Conservation (phyloP, 2,329 filamentous ascomycete genomes). For the Talaromyces islandicus region DNA sequence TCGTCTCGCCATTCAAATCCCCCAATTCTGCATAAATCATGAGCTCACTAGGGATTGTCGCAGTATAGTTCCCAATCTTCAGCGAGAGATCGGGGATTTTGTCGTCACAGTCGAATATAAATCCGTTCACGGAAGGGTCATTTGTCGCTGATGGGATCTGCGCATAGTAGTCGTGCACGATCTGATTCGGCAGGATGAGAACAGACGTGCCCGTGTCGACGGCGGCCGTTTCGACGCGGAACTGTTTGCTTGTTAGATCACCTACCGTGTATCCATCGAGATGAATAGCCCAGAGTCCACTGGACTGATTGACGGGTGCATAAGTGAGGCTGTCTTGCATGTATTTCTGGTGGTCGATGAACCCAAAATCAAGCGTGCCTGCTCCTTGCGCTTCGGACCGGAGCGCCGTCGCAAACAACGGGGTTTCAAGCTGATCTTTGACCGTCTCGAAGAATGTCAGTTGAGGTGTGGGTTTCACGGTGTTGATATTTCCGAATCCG, state of each 20-base stretch:
- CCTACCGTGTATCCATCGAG: constrained; percentile 53
- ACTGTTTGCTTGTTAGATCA: constrained; percentile 28
- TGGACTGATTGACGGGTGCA: constrained; percentile 37
- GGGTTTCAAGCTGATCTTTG: constrained; percentile 40
- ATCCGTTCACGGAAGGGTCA: constrained; percentile 44
- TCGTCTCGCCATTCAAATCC: background rate
- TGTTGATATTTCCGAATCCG: constrained; percentile 57
- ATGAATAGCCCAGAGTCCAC: constrained; percentile 60
- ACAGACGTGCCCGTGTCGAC: constrained; percentile 65
- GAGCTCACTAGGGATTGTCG: constrained; percentile 47
- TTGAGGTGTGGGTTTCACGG: constrained; percentile 26
- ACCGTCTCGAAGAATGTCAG: constrained; percentile 57
- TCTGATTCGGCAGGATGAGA: constrained; percentile 49
- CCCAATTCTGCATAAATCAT: constrained; percentile 23
- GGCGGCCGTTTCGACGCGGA: constrained; percentile 51
- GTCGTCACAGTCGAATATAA: constrained; percentile 47
- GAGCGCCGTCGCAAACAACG: background rate
- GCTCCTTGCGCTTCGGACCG: background rate
- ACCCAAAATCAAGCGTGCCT: background rate
- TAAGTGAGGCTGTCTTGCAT: background rate
- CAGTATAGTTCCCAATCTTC: constrained; percentile 44
- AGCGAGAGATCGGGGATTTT: constrained; percentile 49
- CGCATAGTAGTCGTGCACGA: constrained; percentile 56
- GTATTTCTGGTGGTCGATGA: background rate
- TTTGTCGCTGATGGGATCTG: constrained; percentile 45